These are phyloP conservation scores for Telfairia occidentalis DNA, from an alignment of 331 rosid species.

Conservation along the genomic window DNA sequence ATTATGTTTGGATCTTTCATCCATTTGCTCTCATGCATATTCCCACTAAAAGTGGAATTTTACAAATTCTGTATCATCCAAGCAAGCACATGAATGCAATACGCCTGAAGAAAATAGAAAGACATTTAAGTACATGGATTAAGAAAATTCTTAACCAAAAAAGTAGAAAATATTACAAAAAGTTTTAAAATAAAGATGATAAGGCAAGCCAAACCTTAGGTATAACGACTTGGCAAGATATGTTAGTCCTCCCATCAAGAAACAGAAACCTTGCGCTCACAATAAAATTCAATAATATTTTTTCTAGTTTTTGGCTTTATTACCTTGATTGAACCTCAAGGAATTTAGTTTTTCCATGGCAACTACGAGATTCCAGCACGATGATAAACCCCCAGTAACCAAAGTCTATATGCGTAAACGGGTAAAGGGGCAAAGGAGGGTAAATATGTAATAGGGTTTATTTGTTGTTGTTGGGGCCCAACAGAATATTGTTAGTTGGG, in stretches of 20 bases:
- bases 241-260: not conserved
- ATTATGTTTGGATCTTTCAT: not conserved
- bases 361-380: slow-evolving; percentile 28
- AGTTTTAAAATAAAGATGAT: not conserved
- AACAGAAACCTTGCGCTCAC: not conserved
- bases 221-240: not conserved
- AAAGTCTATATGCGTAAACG: too few relatives aligned
- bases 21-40: not conserved
- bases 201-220: not conserved
- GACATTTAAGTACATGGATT: not conserved
- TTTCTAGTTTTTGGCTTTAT: not conserved
- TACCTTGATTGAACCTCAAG: slow-evolving; percentile 26
- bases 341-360: slow-evolving; percentile 25
- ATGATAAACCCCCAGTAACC: too few relatives aligned
- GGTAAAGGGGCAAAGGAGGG: too few relatives aligned
- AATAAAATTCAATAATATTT: not conserved
- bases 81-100: not conserved
- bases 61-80: not conserved
- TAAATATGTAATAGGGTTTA: too few relatives aligned
- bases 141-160: not conserved
- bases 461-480: too few relatives aligned
- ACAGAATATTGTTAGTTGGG: too few relatives aligned
- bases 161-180: not conserved
- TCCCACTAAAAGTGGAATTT: not conserved
- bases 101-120: not conserved